Percentiles rank a stretch among this genome's conserved stretches.
Conservation (phyloP, 1,284 basidiomycete species). For the Tetrapyrgos nigripes region DNA sequence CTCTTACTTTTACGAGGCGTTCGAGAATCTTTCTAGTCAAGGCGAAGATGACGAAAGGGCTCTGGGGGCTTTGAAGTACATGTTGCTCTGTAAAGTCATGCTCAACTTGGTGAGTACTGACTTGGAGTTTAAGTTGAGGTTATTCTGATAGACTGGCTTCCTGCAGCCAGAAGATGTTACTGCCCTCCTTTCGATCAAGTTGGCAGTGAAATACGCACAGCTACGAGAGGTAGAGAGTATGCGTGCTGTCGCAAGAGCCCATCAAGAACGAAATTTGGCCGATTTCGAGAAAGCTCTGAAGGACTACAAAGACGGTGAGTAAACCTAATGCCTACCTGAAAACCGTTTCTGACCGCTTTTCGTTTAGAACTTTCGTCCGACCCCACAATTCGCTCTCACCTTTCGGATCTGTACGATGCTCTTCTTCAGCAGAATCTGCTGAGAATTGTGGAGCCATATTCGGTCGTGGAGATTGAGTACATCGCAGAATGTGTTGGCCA, state of each 20-base stretch:
- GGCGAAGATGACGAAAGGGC: constrained; percentile 73
- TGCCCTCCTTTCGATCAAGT: constrained; percentile 85
- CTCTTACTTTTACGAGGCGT: constrained; percentile 98
- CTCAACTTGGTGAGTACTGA: constrained; percentile 77
- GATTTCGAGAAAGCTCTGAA: constrained; percentile 89
- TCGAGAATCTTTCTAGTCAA: constrained; percentile 78
- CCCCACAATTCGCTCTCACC: constrained; percentile 92
- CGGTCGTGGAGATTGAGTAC: constrained; percentile 89
- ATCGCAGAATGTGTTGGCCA: constrained; percentile 92
- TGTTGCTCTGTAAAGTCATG: constrained; percentile 99
- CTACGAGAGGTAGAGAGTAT: constrained; percentile 91
- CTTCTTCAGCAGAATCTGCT: constrained; percentile 95
- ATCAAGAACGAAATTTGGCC: constrained; percentile 88
- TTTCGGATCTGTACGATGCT: constrained; percentile 93
- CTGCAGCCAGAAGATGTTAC: constrained; percentile 91
- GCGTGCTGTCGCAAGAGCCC: constrained; percentile 93
- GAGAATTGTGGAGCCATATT: constrained; percentile 95
- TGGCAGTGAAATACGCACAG: constrained; percentile 86
- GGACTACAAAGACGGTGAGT: constrained; percentile 86
- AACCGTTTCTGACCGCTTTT: background rate
- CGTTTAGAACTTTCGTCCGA: constrained; percentile 89
- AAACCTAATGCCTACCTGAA: background rate
- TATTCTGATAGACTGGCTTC: background rate
- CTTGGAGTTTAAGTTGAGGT: background rate
- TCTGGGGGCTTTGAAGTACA: constrained; percentile 93